phyloP scores from a whole-genome alignment of 768 basidiomycete species.

The Candolleomyces eurysporus region DNA sequence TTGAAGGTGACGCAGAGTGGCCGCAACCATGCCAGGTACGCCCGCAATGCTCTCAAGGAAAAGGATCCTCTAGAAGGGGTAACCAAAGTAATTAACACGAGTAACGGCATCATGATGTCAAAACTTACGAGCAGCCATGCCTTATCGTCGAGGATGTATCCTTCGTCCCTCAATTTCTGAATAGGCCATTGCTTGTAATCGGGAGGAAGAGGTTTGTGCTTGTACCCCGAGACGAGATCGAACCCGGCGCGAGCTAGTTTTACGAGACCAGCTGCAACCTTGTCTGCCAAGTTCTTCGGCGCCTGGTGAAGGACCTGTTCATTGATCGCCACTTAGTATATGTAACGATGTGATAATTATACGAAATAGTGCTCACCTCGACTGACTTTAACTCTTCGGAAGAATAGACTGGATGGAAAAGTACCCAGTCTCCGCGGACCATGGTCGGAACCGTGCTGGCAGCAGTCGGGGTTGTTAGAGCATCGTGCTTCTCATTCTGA shows the following conservation, averaged over 20 bases:
- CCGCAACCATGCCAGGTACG: slow-evolving; percentile 95
- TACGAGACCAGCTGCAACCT: slow-evolving; percentile 66
- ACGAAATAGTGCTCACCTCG: slow-evolving; percentile 40
- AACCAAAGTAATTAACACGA: not conserved
- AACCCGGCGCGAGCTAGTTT: slow-evolving; percentile 61
- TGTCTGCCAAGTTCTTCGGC: slow-evolving; percentile 68
- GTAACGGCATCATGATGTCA: not conserved
- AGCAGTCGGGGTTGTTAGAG: slow-evolving; percentile 41
- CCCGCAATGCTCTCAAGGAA: slow-evolving; percentile 89
- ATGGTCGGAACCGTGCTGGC: slow-evolving; percentile 54
- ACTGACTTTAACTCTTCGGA: slow-evolving; percentile 70
- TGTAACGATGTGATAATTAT: not conserved
- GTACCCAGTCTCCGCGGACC: slow-evolving; percentile 80
- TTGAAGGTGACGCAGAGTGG: slow-evolving; percentile 81
- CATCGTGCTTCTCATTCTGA: not conserved
- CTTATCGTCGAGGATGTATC: slow-evolving; percentile 69
- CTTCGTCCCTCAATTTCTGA: slow-evolving; percentile 69
- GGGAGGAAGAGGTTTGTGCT: slow-evolving; percentile 63
- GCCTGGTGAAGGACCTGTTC: slow-evolving; percentile 66
- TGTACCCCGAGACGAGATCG: slow-evolving; percentile 85
- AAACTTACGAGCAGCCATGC: slow-evolving; percentile 71
- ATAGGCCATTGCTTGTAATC: slow-evolving; percentile 58
- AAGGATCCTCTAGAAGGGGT: slow-evolving; percentile 41
- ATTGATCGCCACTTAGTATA: no score
- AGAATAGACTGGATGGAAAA: slow-evolving; percentile 92